phyloP scores from a whole-genome alignment of 2,329 filamentous ascomycete species.

The Biscogniauxia marginata region DNA sequence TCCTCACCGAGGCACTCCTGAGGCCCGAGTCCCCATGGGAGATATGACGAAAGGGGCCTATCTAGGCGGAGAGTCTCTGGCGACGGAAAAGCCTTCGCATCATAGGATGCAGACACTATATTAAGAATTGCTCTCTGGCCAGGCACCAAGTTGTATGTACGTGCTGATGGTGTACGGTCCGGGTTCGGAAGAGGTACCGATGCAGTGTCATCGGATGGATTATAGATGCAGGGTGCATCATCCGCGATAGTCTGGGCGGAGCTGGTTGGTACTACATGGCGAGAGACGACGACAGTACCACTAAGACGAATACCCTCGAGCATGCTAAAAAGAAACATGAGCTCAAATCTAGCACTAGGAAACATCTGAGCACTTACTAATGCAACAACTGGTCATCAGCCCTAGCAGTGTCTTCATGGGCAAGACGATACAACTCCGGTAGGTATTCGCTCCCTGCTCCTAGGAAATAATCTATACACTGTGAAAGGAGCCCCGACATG shows the following conservation, averaged over 20 bases:
- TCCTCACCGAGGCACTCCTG: conserved; percentile 14
- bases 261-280: conserved; percentile 36
- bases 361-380: conserved; percentile 28
- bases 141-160: conserved; percentile 11
- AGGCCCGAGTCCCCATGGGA: conserved; percentile 11
- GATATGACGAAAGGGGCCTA: conserved; percentile 11
- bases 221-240: conserved; percentile 20
- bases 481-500: conserved; percentile 56
- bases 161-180: conserved; percentile 3
- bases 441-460: conserved; percentile 48
- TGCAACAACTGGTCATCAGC: conserved; percentile 45
- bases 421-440: conserved; percentile 50
- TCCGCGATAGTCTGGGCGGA: conserved; percentile 29
- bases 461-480: conserved; percentile 61
- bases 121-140: conserved; percentile 14
- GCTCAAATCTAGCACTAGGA: background rate
- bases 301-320: conserved; percentile 55
- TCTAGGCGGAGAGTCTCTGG: conserved; percentile 16
- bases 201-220: conserved; percentile 17
- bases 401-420: conserved; percentile 47
- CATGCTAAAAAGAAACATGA: conserved; percentile 43
- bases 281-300: conserved; percentile 50
- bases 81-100: conserved; percentile 10
- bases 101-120: conserved; percentile 19
- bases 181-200: conserved; percentile 20